phyloP scores from a whole-genome alignment of 1,139 yeast species.

The Kodamaea sp. region DNA sequence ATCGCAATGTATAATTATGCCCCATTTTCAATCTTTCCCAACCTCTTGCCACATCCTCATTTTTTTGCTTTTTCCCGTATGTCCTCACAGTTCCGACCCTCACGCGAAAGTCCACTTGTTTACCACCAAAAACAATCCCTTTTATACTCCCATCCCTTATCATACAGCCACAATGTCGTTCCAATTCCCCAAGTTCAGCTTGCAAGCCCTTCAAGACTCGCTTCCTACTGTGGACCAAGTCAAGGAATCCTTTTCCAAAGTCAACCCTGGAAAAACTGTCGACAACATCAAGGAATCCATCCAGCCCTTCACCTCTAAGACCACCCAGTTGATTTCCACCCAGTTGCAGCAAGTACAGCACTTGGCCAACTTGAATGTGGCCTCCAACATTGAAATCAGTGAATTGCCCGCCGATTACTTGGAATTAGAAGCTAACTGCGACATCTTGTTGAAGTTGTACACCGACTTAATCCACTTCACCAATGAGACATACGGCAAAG shows the following conservation, averaged over 20 bases:
- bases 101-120: too few relatives aligned
- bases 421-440: conserved; percentile 65
- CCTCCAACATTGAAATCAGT: conserved; percentile 44
- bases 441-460: conserved; percentile 58
- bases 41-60: too few relatives aligned
- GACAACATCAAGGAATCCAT: conserved; percentile 44
- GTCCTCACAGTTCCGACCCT: too few relatives aligned
- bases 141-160: too few relatives aligned
- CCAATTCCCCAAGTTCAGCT: conserved; percentile 49
- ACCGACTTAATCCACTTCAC: conserved; percentile 60
- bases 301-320: conserved; percentile 47
- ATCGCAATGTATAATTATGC: too few relatives aligned
- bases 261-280: conserved; percentile 40
- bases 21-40: too few relatives aligned
- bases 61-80: too few relatives aligned
- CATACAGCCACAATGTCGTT: conserved; percentile 48
- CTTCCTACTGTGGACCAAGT: conserved; percentile 43
- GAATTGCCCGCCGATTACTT: conserved; percentile 75
- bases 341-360: conserved; percentile 49
- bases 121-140: too few relatives aligned
- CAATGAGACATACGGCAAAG: conserved; percentile 59
- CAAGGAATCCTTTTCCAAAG: conserved; percentile 41
- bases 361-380: conserved; percentile 31
- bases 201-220: conserved; percentile 50
- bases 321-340: conserved; percentile 36